Conservation (phyloP, 2,329 filamentous ascomycete genomes). For the Xylaria sp. region DNA sequence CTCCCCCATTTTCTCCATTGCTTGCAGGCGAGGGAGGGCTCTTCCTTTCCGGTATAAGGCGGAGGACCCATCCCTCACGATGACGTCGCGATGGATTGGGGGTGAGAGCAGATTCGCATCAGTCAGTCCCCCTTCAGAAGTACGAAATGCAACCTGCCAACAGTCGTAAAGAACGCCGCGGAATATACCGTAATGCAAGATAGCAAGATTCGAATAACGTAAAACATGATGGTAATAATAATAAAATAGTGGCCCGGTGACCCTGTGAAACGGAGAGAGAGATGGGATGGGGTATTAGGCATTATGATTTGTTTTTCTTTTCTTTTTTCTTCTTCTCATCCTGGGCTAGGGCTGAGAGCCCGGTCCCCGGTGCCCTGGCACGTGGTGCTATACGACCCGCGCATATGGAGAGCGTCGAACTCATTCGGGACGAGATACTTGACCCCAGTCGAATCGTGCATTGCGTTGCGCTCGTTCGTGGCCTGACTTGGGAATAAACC, state of each 20-base stretch:
- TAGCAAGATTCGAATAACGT: background rate
- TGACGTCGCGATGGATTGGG: constrained; percentile 1
- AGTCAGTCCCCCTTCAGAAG: background rate
- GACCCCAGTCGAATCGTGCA: constrained; percentile 22
- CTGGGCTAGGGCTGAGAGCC: background rate
- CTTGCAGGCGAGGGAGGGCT: background rate
- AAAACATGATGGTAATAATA: background rate
- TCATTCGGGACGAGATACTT: constrained; percentile 12
- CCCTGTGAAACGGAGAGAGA: background rate
- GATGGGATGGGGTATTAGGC: constrained; percentile 2
- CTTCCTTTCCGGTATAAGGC: background rate
- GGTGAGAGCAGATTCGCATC: background rate
- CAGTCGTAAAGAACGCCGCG: background rate
- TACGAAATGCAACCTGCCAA: background rate
- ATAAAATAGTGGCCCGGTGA: constrained; percentile 3
- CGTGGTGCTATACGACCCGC: constrained; percentile 24
- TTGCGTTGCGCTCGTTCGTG: constrained; percentile 14
- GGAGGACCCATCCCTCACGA: constrained; percentile 12
- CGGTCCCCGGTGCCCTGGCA: constrained; percentile 16
- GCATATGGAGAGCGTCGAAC: constrained; percentile 9
- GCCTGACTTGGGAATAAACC: background rate
- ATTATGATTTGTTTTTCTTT: constrained; percentile 7
- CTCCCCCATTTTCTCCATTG: constrained; percentile 8
- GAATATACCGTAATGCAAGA: constrained; percentile 8
- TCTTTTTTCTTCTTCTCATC: background rate